These are phyloP conservation scores for Coemansia sp. DNA, from an alignment of 192 early-diverging fungal genomes.

Conservation along the genomic window DNA sequence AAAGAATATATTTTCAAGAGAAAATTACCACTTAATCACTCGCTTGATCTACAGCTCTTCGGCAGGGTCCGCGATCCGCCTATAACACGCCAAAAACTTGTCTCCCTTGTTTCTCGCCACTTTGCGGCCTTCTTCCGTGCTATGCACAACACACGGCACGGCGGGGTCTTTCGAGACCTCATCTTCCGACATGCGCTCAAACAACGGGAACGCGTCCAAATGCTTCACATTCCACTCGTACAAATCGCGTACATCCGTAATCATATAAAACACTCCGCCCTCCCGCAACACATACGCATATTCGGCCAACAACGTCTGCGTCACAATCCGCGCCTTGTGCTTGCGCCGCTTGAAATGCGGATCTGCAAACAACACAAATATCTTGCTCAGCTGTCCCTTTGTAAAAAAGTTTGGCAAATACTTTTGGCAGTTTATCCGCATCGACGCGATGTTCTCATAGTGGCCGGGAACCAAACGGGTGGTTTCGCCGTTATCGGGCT, in stretches of 20 bases:
- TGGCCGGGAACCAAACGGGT: conserved; percentile 59
- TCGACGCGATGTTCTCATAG: conserved; percentile 95
- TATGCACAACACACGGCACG: conserved; percentile 74
- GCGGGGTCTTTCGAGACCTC: conserved; percentile 82
- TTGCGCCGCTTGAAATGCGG: conserved; percentile 99
- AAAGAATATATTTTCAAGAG: too few species aligned
- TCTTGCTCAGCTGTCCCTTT: conserved; percentile 91
- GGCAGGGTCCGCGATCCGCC: conserved; percentile 65
- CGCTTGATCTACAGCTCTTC: neutral
- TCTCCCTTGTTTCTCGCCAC: conserved; percentile 93
- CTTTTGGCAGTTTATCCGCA: conserved; percentile 99
- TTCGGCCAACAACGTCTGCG: conserved; percentile 82
- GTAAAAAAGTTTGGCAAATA: conserved; percentile 97
- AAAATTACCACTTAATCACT: too few species aligned
- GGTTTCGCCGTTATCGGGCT: conserved; percentile 53
- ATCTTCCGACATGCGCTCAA: conserved; percentile 77
- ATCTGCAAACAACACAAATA: conserved; percentile 98
- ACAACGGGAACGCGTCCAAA: conserved; percentile 90
- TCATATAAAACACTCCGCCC: conserved; percentile 94
- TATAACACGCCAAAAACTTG: conserved; percentile 89
- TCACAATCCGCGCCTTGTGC: conserved; percentile 97
- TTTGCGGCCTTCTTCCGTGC: conserved; percentile 98
- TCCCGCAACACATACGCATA: conserved; percentile 92
- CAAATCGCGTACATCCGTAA: conserved; percentile 89
- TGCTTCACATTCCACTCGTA: conserved; percentile 96